Conservation (phyloP, 768 basidiomycete species). For the Collybia sordida region DNA sequence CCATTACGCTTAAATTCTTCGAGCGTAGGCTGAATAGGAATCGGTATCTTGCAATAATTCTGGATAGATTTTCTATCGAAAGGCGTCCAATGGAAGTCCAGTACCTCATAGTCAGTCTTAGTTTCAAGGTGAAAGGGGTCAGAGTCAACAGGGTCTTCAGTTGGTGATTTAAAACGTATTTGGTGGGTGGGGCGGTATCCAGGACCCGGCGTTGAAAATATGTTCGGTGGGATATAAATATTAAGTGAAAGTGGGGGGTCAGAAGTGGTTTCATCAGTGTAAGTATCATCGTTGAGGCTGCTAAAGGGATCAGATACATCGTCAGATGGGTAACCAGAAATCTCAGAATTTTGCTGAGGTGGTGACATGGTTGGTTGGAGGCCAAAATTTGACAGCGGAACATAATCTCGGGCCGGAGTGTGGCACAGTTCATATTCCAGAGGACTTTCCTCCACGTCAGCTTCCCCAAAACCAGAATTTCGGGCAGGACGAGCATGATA, state of each 20-base stretch:
- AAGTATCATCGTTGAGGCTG: constrained; percentile 13
- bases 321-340: constrained; percentile 18
- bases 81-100: constrained; percentile 59
- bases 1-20: no score
- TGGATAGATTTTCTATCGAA: constrained; percentile 36
- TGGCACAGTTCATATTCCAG: background rate
- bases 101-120: constrained; percentile 34
- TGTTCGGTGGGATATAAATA: constrained; percentile 13
- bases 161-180: constrained; percentile 52
- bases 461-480: no score
- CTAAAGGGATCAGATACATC: constrained; percentile 9
- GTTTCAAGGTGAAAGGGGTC: constrained; percentile 31
- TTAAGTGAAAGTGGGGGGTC: constrained; percentile 13
- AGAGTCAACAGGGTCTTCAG: constrained; percentile 47
- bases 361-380: background rate
- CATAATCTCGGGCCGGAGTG: background rate
- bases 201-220: constrained; percentile 53
- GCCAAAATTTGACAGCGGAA: background rate
- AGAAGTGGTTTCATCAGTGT: constrained; percentile 13
- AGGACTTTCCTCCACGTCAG: no score
- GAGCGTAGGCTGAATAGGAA: no score
- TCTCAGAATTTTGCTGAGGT: constrained; percentile 5
- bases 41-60: background rate
- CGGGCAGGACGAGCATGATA: background rate
- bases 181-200: constrained; percentile 28